Evolutionary conservation across 2,329 filamentous ascomycete genomes (phyloP).

Genomic region (Bertia moriformis): DNA sequence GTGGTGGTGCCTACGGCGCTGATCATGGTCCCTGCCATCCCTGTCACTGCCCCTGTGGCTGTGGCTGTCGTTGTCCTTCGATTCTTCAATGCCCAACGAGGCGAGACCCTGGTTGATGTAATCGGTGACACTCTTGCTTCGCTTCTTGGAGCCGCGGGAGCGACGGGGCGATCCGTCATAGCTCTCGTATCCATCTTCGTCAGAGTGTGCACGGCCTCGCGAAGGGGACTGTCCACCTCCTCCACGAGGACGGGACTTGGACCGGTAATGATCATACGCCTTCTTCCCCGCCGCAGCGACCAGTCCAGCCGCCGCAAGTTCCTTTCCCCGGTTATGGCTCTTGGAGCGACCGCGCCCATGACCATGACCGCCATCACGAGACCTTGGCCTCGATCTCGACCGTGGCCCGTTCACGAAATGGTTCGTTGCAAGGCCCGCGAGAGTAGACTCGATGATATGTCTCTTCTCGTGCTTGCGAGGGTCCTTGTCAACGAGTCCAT

Average conservation of each 20-base stretch:
- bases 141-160: constrained; percentile 17
- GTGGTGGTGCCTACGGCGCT: too few species aligned
- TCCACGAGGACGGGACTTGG: constrained; percentile 15
- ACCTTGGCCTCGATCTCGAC: neutral
- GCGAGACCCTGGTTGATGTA: constrained; percentile 25
- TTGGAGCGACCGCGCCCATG: neutral
- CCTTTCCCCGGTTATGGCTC: constrained; percentile 16
- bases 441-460: constrained; percentile 6
- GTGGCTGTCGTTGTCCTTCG: constrained; percentile 11
- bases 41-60: neutral
- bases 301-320: constrained; percentile 23
- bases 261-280: constrained; percentile 21
- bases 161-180: constrained; percentile 36
- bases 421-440: constrained; percentile 8
- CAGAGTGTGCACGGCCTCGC: constrained; percentile 5
- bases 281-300: constrained; percentile 30
- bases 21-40: too few species aligned
- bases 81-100: constrained; percentile 24
- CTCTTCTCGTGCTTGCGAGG: constrained; percentile 7
- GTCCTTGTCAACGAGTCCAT: constrained; percentile 5
- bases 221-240: constrained; percentile 10
- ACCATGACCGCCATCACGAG: neutral
- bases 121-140: constrained; percentile 27
- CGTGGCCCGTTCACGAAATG: constrained; percentile 9
- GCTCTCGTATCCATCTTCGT: constrained; percentile 29